phyloP scores from a whole-genome alignment of 2,329 filamentous ascomycete species.

The Aspergillus sp. region DNA sequence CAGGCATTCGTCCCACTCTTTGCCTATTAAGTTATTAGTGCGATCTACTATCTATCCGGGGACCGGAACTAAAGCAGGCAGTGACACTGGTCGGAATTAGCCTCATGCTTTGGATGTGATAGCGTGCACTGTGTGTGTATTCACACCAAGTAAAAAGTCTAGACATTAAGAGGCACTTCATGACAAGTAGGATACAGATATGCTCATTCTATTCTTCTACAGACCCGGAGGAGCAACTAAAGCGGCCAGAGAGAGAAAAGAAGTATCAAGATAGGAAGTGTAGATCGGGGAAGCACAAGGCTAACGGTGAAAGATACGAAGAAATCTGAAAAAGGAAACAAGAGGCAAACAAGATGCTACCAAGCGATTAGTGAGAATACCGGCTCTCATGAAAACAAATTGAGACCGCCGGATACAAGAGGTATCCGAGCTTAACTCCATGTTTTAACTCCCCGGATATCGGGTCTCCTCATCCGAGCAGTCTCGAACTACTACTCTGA shows the following conservation, averaged over 20 bases:
- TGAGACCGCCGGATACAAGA: neutral
- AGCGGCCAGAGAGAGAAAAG: neutral
- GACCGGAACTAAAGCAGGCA: neutral
- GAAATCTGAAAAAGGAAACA: neutral
- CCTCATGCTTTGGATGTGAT: neutral
- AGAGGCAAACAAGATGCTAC: neutral
- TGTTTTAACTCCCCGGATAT: neutral
- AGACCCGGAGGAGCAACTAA: neutral
- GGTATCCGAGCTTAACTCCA: neutral
- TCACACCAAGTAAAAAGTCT: neutral
- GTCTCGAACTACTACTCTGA: neutral
- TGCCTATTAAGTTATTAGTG: constrained; percentile 1
- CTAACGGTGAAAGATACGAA: neutral
- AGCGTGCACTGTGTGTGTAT: neutral
- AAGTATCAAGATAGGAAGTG: neutral
- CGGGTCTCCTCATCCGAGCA: constrained; percentile 1
- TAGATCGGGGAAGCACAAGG: too few relatives aligned
- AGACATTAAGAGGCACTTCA: neutral
- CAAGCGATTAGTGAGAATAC: neutral
- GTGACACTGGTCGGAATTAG: neutral
- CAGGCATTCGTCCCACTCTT: constrained; percentile 3
- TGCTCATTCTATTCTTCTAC: neutral
- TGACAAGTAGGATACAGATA: neutral
- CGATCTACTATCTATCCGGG: constrained; percentile 1
- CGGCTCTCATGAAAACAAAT: neutral